Percentiles rank a stretch among this genome's conserved stretches.
Conservation (phyloP, 768 basidiomycete genomes). For the Lyophyllum shimeji region DNA sequence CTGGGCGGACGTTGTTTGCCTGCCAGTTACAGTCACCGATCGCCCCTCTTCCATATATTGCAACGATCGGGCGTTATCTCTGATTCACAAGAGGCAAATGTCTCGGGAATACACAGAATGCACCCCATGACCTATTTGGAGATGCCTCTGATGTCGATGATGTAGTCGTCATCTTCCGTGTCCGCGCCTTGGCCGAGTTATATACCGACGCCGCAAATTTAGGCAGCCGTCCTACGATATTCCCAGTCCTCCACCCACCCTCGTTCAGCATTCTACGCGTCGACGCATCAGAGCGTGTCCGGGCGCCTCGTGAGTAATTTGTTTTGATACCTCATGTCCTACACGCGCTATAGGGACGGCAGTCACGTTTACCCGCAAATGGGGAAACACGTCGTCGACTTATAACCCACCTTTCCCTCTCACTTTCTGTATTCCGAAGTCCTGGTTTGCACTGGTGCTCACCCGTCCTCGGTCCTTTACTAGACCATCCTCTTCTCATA, state of each 20-base stretch:
- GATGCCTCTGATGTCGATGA: background rate
- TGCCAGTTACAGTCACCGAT: constrained; percentile 10
- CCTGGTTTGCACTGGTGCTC: constrained; percentile 47
- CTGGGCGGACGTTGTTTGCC: background rate
- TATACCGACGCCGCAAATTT: constrained; percentile 5
- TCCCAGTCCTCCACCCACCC: constrained; percentile 3
- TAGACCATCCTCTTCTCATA: constrained; percentile 21
- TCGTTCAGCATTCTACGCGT: constrained; percentile 18
- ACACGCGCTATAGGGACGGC: constrained; percentile 58
- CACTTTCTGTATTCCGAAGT: constrained; percentile 38
- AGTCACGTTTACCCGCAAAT: constrained; percentile 36
- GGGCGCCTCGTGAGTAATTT: constrained; percentile 40
- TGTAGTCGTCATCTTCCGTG: background rate
- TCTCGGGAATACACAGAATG: constrained; percentile 8
- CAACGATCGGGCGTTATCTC: constrained; percentile 8
- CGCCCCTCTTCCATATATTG: constrained; percentile 1
- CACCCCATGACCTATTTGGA: constrained; percentile 5
- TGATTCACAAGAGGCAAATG: constrained; percentile 8
- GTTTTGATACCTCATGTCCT: constrained; percentile 75
- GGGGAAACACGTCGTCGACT: constrained; percentile 17
- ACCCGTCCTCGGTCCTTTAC: constrained; percentile 26
- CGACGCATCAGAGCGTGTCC: constrained; percentile 41
- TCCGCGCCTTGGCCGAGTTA: background rate
- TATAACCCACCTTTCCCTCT: constrained; percentile 21
- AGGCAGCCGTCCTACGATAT: background rate